Evolutionary conservation across 306 rosid genomes (phyloP).

Genomic region (Cicer arietinum): DNA sequence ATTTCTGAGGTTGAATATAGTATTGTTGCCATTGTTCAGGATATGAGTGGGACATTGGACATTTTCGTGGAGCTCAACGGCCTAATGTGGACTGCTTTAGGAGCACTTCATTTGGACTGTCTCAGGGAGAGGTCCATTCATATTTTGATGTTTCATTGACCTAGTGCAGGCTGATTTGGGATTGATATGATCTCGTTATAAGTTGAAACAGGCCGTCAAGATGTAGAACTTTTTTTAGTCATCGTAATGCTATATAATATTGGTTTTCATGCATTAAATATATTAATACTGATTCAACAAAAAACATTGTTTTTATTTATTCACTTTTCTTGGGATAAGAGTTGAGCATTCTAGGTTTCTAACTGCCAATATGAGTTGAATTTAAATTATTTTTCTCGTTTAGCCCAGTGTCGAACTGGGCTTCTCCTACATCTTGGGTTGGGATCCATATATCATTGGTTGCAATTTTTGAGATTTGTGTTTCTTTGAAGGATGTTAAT

Average conservation of each 20-base stretch:
- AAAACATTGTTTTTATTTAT: conserved; percentile 3
- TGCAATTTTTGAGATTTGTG: conserved; percentile 27
- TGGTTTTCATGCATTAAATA: conserved; percentile 22
- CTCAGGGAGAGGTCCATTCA: conserved; percentile 69
- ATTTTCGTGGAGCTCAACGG: conserved; percentile 75
- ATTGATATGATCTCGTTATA: conserved; percentile 30
- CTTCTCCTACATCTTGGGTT: conserved; percentile 30
- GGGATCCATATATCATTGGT: conserved; percentile 28
- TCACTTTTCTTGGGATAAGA: conserved; percentile 6
- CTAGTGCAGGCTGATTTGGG: conserved; percentile 33
- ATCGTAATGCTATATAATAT: conserved; percentile 29
- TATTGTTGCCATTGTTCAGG: conserved; percentile 61
- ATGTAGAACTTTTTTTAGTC: conserved; percentile 12
- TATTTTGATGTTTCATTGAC: conserved; percentile 33
- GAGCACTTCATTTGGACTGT: conserved; percentile 86
- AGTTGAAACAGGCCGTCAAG: conserved; percentile 36
- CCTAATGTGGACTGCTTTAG: conserved; percentile 94
- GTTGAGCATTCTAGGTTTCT: conserved; percentile 27
- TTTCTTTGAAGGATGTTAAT: conserved; percentile 38
- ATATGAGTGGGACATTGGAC: conserved; percentile 98
- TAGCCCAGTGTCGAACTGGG: conserved; percentile 1
- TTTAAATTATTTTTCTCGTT: conserved; percentile 21
- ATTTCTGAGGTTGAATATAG: conserved; percentile 45
- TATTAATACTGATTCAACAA: conserved; percentile 3
- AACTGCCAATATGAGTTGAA: conserved; percentile 19